Evolutionary conservation across 345 rosid genomes (phyloP).

Genomic region (thale cress (Arabidopsis thaliana)): DNA sequence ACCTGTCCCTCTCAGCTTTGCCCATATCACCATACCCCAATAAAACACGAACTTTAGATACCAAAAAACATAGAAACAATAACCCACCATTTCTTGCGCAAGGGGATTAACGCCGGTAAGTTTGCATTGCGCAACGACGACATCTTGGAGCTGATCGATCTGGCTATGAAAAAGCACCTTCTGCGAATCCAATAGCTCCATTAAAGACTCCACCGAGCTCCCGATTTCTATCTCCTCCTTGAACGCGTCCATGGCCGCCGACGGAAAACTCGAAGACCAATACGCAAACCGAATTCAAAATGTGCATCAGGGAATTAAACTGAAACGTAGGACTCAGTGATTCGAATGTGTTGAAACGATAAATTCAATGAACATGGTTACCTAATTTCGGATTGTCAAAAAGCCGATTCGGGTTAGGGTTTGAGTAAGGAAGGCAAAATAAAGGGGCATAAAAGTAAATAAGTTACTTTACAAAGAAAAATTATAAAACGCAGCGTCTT

Average conservation of each 20-base stretch:
- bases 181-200: slow-evolving; percentile 67
- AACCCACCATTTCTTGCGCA: slow-evolving; percentile 93
- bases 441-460: slow-evolving; percentile 33
- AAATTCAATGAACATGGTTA: slow-evolving; percentile 9
- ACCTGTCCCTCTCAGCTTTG: neutral
- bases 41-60: neutral
- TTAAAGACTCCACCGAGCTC: slow-evolving; percentile 68
- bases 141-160: slow-evolving; percentile 80
- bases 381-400: slow-evolving; percentile 15
- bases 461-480: neutral
- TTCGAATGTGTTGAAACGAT: slow-evolving; percentile 21
- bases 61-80: neutral
- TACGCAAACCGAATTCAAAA: slow-evolving; percentile 39
- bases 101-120: slow-evolving; percentile 99
- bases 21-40: slow-evolving; percentile 5
- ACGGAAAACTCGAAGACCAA: slow-evolving; percentile 42
- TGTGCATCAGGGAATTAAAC: slow-evolving; percentile 44
- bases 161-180: slow-evolving; percentile 78
- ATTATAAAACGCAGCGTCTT: slow-evolving; percentile 21
- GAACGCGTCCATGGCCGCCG: slow-evolving; percentile 58
- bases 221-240: slow-evolving; percentile 65
- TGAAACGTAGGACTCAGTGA: slow-evolving; percentile 31
- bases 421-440: slow-evolving; percentile 35
- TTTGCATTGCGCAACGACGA: slow-evolving; percentile 86
- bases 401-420: slow-evolving; percentile 45